Percentiles rank a stretch among this genome's conserved stretches.
These are phyloP conservation scores for Leishmania major DNA, from an alignment of 208 protist species.

Conservation along the genomic window DNA sequence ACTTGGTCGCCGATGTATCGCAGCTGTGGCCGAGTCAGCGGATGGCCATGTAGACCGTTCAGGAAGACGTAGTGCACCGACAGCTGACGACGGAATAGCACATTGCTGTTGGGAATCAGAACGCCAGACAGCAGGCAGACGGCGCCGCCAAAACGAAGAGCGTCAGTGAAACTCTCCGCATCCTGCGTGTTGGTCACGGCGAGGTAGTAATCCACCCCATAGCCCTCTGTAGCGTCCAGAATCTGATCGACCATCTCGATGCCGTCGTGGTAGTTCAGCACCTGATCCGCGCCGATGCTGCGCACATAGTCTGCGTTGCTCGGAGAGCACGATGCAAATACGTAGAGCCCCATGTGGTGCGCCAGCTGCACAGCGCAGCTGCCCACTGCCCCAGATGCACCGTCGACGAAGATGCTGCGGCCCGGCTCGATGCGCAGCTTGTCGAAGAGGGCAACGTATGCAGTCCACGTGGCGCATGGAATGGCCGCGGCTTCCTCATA, in stretches of 20 bases:
- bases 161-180: conserved; percentile 43
- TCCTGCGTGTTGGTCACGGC: conserved; percentile 44
- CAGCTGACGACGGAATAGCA: conserved; percentile 60
- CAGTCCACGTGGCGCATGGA: conserved; percentile 62
- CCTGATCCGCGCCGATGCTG: conserved; percentile 58
- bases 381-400: conserved; percentile 75
- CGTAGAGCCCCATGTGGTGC: conserved; percentile 62
- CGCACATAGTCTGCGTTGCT: conserved; percentile 54
- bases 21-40: conserved; percentile 42
- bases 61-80: conserved; percentile 72
- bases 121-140: conserved; percentile 65
- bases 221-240: conserved; percentile 20
- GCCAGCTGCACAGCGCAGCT: conserved; percentile 76
- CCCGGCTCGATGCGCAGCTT: conserved; percentile 67
- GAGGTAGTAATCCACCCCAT: conserved; percentile 82
- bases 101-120: conserved; percentile 30
- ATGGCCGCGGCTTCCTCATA: conserved; percentile 75
- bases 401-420: conserved; percentile 76
- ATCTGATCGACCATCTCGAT: conserved; percentile 35
- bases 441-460: conserved; percentile 76
- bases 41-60: conserved; percentile 39
- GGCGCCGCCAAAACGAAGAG: conserved; percentile 67
- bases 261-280: conserved; percentile 66
- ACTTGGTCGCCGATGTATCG: conserved; percentile 34
- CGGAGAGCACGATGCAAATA: conserved; percentile 67